Conservation (phyloP, 768 basidiomycete genomes). For the Infundibulicybe gibba region DNA sequence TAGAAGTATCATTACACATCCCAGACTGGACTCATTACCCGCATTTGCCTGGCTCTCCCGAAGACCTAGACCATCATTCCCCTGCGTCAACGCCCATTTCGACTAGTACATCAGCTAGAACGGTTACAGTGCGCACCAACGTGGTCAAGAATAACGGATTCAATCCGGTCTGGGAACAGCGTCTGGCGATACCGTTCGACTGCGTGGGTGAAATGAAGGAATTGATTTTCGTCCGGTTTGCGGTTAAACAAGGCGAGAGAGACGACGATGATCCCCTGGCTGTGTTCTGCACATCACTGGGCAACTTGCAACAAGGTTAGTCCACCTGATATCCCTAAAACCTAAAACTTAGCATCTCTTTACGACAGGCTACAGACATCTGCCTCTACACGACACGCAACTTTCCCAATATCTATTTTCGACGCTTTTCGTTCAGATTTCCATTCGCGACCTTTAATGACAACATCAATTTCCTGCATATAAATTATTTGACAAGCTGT, state of each 20-base stretch:
- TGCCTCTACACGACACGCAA: slow-evolving; percentile 90
- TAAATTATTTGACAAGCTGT: too few relatives aligned
- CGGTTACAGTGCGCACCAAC: slow-evolving; percentile 55
- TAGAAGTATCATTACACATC: slow-evolving; percentile 66
- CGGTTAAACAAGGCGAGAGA: slow-evolving; percentile 63
- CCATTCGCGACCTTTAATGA: too few relatives aligned
- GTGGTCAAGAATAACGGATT: slow-evolving; percentile 87
- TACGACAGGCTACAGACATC: slow-evolving; percentile 80
- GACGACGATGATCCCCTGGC: slow-evolving; percentile 68
- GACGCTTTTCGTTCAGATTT: slow-evolving; percentile 73
- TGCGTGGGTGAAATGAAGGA: slow-evolving; percentile 79
- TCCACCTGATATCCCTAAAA: too few relatives aligned
- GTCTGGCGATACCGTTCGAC: slow-evolving; percentile 67
- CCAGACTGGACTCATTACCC: slow-evolving; percentile 64
- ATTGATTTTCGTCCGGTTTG: slow-evolving; percentile 81
- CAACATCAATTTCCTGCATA: too few relatives aligned
- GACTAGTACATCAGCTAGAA: slow-evolving; percentile 30
- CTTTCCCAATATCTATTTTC: slow-evolving; percentile 90
- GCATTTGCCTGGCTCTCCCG: slow-evolving; percentile 8
- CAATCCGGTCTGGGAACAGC: slow-evolving; percentile 87
- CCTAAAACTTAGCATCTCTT: too few relatives aligned
- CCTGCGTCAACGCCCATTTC: slow-evolving; percentile 3
- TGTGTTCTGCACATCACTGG: slow-evolving; percentile 73
- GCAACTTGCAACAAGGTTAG: slow-evolving; percentile 70
- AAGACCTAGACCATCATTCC: not conserved